Evolutionary conservation across 1,284 basidiomycete genomes (phyloP), one percentile per base, ranked within the genome.

Genomic region (Trichosporon sp.): DNA sequence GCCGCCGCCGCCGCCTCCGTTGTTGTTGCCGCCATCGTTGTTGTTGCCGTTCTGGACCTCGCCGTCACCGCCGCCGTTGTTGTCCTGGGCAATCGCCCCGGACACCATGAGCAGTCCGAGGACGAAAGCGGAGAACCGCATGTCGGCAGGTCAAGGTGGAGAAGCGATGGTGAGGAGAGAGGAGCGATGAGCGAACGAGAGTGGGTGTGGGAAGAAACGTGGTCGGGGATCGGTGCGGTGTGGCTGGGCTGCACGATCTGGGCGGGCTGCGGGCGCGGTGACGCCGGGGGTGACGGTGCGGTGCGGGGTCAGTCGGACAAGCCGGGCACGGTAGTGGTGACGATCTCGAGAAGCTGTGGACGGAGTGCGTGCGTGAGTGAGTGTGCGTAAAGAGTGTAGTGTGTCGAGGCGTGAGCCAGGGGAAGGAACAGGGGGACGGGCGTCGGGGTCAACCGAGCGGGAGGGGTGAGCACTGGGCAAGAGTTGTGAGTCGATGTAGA

Each of bases 41-140:
- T 66, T 51, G 58, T 58, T 58, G 6, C 38, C 31, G 58, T 21
- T 21, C 51, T 53, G 51, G 21, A 13, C 44, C 44, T 56, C 12
- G 51, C 44, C 21, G 47, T 65, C 53, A 13, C 51, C 23, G 51
- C 56, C 56, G 11, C 60, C 47, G 65, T 15, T 31, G 53, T 42
- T 58, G 47, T 67, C 58, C 70, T 70, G 66, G 12, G 58, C 70
- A 6, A 70, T 18, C 38, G 65, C 60, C 29, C 47, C 51, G 13
- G 34, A 27, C 42, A 64, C 18, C 13, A 53, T 12, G 62, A 64
- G 60, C 15, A 63, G 34, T 15, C 66, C 62, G 51, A 62, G 60
- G 62, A 47, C 60, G 38, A 67, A 38, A 31, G 62, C 23, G 3
- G 60, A 31, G 62, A 67, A 34, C n/a, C 63, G 70, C 67, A 71